These are phyloP conservation scores for Penicillium sp. DNA, from an alignment of 2,329 filamentous ascomycete genomes.

Conservation along the genomic window DNA sequence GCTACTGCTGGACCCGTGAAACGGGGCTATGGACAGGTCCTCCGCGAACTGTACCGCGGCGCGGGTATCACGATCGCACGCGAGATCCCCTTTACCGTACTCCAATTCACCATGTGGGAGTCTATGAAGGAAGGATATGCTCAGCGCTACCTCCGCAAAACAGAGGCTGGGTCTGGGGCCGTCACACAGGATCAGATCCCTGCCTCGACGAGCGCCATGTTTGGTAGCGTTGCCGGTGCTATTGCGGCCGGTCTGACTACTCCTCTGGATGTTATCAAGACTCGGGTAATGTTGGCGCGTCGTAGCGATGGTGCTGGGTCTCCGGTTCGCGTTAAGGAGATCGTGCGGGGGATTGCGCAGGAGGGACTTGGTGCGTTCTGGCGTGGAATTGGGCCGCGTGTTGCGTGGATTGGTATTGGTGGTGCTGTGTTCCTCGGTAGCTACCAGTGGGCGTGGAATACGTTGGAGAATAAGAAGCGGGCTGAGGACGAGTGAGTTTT, in stretches of 20 bases:
- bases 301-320: conserved; percentile 51
- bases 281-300: conserved; percentile 83
- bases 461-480: conserved; percentile 48
- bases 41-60: conserved; percentile 82
- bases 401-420: conserved; percentile 91
- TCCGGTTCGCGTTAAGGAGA: conserved; percentile 35
- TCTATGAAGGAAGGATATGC: conserved; percentile 63
- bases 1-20: conserved; percentile 25
- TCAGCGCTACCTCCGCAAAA: conserved; percentile 39
- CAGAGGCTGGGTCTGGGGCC: conserved; percentile 26
- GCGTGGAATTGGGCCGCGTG: conserved; percentile 64
- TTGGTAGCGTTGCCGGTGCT: conserved; percentile 77
- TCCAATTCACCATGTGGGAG: conserved; percentile 98
- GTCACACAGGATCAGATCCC: conserved; percentile 48
- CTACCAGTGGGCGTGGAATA: conserved; percentile 83
- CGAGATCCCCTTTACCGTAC: conserved; percentile 93
- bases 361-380: conserved; percentile 46
- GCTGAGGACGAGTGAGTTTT: conserved; percentile 8
- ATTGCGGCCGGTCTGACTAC: conserved; percentile 85
- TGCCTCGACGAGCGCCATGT: conserved; percentile 73
- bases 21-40: conserved; percentile 53
- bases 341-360: conserved; percentile 61
- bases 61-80: conserved; percentile 89
- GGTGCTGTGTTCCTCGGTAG: conserved; percentile 92
- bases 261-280: conserved; percentile 94